These are phyloP conservation scores for Beta macrorhiza DNA, from an alignment of 179 eudicot genomes.

Conservation along the genomic window DNA sequence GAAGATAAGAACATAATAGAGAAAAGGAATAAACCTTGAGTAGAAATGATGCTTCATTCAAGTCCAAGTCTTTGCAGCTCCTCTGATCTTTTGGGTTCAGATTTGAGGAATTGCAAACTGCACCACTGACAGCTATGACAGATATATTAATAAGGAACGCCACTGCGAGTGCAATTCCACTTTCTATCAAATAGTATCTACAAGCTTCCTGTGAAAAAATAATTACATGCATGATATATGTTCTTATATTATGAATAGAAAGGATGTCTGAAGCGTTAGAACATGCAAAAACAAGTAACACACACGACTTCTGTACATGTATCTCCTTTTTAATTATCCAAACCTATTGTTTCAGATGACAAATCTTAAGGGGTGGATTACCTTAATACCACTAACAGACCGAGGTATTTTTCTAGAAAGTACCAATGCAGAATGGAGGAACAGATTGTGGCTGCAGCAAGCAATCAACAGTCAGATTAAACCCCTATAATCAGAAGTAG, in stretches of 20 bases:
- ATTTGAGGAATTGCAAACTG: conserved; percentile 75
- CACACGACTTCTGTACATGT: background rate
- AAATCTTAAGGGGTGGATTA: conserved; percentile 24
- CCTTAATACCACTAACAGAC: conserved; percentile 73
- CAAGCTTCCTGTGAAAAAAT: conserved; percentile 72
- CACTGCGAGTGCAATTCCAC: conserved; percentile 74
- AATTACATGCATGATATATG: background rate
- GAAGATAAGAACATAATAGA: too few relatives aligned
- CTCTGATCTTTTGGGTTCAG: conserved; percentile 56
- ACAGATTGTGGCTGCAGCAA: conserved; percentile 89
- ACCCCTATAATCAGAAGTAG: background rate
- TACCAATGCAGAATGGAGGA: conserved; percentile 96
- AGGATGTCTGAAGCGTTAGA: background rate
- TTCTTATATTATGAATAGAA: background rate
- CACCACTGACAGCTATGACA: conserved; percentile 86
- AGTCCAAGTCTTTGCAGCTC: conserved; percentile 78
- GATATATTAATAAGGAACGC: conserved; percentile 90
- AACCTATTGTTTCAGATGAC: too few relatives aligned
- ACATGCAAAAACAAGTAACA: background rate
- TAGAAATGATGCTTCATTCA: conserved; percentile 87
- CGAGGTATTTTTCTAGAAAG: conserved; percentile 94
- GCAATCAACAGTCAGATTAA: conserved; percentile 12
- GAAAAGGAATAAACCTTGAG: conserved; percentile 50
- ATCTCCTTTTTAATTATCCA: too few relatives aligned
- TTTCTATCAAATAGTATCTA: conserved; percentile 82